Percentiles rank a stretch among this genome's conserved stretches.
Evolutionary conservation across 306 rosid genomes (phyloP).

Genomic region (Hippophae tibetana): DNA sequence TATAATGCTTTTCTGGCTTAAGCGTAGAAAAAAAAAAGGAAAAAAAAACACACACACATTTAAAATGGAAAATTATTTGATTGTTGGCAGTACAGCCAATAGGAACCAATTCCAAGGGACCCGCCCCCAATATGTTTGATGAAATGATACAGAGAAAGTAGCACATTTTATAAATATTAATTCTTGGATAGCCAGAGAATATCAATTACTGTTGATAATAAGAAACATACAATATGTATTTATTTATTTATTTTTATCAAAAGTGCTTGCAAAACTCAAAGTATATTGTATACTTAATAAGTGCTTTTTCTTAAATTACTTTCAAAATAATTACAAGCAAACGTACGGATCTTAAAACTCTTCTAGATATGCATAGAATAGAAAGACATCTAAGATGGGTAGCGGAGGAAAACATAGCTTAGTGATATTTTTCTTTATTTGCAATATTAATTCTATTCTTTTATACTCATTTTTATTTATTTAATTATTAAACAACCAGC

Average conservation of each 20-base stretch:
- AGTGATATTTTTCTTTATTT: not conserved
- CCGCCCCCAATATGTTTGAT: not conserved
- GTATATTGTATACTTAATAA: too few relatives aligned
- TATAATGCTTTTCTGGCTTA: not conserved
- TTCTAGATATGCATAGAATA: too few relatives aligned
- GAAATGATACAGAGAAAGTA: not conserved
- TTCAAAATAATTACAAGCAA: too few relatives aligned
- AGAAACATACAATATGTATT: too few relatives aligned
- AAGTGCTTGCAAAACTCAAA: too few relatives aligned
- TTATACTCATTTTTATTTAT: not conserved
- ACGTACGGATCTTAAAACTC: too few relatives aligned
- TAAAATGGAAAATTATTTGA: not conserved
- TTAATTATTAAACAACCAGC: not conserved
- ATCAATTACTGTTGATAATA: too few relatives aligned
- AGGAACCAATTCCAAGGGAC: constrained; percentile 34
- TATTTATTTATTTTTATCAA: too few relatives aligned
- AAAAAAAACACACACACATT: not conserved
- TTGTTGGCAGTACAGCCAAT: constrained; percentile 14
- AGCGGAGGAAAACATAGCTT: too few relatives aligned
- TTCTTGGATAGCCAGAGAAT: not conserved
- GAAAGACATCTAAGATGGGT: too few relatives aligned
- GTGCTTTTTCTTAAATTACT: too few relatives aligned
- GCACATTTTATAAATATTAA: not conserved
- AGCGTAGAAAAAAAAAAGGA: not conserved
- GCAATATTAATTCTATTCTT: constrained; percentile 4